Evolutionary conservation across 495 filamentous ascomycete genomes (phyloP), one percentile per base, ranked within the genome.

Genomic region (Glutinoglossum americanum): DNA sequence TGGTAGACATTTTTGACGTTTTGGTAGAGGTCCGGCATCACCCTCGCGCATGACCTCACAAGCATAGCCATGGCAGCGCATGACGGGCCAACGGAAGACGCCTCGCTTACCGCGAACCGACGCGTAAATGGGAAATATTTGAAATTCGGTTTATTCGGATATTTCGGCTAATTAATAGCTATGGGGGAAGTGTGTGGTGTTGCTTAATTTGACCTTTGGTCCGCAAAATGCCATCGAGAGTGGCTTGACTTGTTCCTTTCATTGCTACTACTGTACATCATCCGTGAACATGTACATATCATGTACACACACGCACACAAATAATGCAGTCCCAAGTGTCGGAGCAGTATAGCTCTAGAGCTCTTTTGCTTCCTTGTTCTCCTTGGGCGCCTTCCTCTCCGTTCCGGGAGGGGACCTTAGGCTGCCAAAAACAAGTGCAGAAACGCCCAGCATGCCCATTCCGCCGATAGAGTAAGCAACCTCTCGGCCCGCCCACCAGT

Each of bases 401-500:
- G 49, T 17, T 5, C 41, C 33, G 9, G 54, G 54, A 23, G 57
- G 57, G 4, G 57, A 11, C 19, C 25, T 33, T 9, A 60, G 26
- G 13, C 27, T 41, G 11, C 75, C 74, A 65, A 94, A 85, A 0
- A 82, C 86, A n/a, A 85, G 66, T 54, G 72, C 71, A 41, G 75
- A 76, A 37, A 95, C 89, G 8, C 67, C 79, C 25, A 83, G 64
- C 75, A 97, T 95, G 1, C 85, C 87, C 33, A 75, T 66, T 0
- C 87, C 86, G 3, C 92, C 93, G 65, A 84, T 73, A 0, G 72
- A 73, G 67, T 95, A 99, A 0, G 92, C 92, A 17, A 81, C 71
- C 64, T 93, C 83, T 41, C 92, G 72, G 0, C 93, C 92, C 32
- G 87, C 89, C 93, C 93, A 99, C 92, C 92, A 99, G 71, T 97